Evolutionary conservation across 2,329 filamentous ascomycete genomes (phyloP), one percentile per base, ranked within the genome.

Genomic region (Bipolaris cookei): DNA sequence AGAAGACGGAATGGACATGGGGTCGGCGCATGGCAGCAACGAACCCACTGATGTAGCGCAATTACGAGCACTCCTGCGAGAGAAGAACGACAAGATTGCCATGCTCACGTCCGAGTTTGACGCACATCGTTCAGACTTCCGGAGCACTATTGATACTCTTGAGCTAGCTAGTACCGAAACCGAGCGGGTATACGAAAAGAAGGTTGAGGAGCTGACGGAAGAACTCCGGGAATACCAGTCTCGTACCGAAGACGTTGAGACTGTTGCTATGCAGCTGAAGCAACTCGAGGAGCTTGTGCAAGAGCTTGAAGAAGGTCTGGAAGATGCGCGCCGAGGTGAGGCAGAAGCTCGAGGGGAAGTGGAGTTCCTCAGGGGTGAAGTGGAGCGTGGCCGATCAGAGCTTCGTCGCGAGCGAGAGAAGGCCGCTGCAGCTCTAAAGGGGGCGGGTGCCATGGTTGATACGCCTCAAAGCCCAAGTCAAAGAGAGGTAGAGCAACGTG

Each of bases 71-170:
- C 79, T 96, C 67, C 79, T 99, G 51, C 86, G 91, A 21, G 95
- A 99, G 78, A 97, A 96, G 83, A 97, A 97, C 69, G 95, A 99
- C 56, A 97, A 93, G 80, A 97, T 99, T 64, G 88, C 90, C 23
- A 88, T 94, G 82, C 84, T 99, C 66, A 98, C 93, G 0, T 87
- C 91, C 7, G 95, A 99, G 73, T 99, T 99, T 69, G 95, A 99
- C 72, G 87, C 90, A 8, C 94, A 99, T 74, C 86, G 95, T 56
- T 94, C 95, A 16, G 95, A 99, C 76, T 99, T 99, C 78, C 84
- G 95, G 65, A 97, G 91, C 76, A 99, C 95, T 16, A 95, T 99
- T 60, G 95, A 99, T 78, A 97, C 94, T 0, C 82, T 99, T 48
- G 95, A 99, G 76, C 86, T 98, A 80, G 96, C 95, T 2, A 96